Percentiles rank a stretch among this genome's conserved stretches.
phyloP scores from a whole-genome alignment of 768 basidiomycete species.

The Chlorophyllum brunneum region DNA sequence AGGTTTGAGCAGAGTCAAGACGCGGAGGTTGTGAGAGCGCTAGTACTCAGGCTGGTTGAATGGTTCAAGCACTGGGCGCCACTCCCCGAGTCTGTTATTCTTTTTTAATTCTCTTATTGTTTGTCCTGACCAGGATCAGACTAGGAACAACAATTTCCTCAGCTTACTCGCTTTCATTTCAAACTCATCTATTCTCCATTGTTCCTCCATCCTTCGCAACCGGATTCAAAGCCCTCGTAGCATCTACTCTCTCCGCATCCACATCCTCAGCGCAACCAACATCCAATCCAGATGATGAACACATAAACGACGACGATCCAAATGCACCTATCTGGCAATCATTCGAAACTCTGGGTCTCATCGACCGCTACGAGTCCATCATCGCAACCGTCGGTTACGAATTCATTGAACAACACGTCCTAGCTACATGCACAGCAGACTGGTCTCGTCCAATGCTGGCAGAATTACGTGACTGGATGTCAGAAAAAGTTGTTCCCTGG shows the following conservation, averaged over 20 bases:
- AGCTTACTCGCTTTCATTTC: slow-evolving; percentile 66
- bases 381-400: slow-evolving; percentile 84
- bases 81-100: slow-evolving; percentile 48
- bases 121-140: slow-evolving; percentile 30
- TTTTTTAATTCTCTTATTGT: neutral
- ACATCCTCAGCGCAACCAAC: neutral
- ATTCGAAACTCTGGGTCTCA: slow-evolving; percentile 68
- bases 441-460: slow-evolving; percentile 69
- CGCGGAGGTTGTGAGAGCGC: slow-evolving; percentile 43
- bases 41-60: slow-evolving; percentile 57
- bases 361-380: slow-evolving; percentile 80
- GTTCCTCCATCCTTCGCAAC: slow-evolving; percentile 65
- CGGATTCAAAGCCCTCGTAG: slow-evolving; percentile 66
- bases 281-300: neutral
- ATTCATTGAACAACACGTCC: slow-evolving; percentile 74
- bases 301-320: too few species aligned
- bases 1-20: slow-evolving; percentile 49
- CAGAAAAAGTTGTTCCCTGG: slow-evolving; percentile 78
- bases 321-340: slow-evolving; percentile 44
- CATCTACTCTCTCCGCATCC: slow-evolving; percentile 37
- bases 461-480: slow-evolving; percentile 71
- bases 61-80: slow-evolving; percentile 82
- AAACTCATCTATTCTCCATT: slow-evolving; percentile 68
- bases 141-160: slow-evolving; percentile 56
- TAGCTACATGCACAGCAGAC: slow-evolving; percentile 57